Conservation (phyloP, 2,329 filamentous ascomycete genomes). For the Byssoonygena ceratinophila region DNA sequence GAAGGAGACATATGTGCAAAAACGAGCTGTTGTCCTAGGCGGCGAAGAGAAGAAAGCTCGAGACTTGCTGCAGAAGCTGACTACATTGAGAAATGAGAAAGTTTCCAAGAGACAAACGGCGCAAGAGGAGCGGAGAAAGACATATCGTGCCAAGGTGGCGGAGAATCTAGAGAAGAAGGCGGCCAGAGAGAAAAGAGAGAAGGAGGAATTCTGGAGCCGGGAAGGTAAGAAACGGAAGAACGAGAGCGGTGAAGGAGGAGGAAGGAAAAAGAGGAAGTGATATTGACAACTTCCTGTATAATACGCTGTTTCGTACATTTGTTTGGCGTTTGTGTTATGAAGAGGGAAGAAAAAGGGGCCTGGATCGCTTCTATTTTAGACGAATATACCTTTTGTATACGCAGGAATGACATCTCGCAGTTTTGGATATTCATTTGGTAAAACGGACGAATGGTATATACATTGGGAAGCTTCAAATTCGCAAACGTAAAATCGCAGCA, state of each 20-base stretch:
- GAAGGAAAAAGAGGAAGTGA: slow-evolving; percentile 38
- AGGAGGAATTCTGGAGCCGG: slow-evolving; percentile 80
- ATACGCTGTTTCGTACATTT: background rate
- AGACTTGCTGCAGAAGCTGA: slow-evolving; percentile 83
- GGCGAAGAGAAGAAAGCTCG: slow-evolving; percentile 84
- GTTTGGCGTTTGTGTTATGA: slow-evolving; percentile 2
- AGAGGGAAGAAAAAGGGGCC: background rate
- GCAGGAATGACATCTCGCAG: background rate
- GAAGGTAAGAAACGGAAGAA: slow-evolving; percentile 72
- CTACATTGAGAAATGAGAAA: slow-evolving; percentile 82
- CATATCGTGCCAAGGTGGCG: slow-evolving; percentile 72
- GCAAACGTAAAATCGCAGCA: background rate
- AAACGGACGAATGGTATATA: background rate
- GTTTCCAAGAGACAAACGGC: slow-evolving; percentile 69
- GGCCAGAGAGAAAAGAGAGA: slow-evolving; percentile 79
- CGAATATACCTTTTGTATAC: slow-evolving; percentile 5
- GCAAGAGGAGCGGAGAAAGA: slow-evolving; percentile 75
- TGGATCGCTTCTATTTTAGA: background rate
- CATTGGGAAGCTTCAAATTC: background rate
- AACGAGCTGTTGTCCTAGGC: slow-evolving; percentile 76
- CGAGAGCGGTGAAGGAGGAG: slow-evolving; percentile 42
- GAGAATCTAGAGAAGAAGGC: slow-evolving; percentile 75
- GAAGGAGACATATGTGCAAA: slow-evolving; percentile 81
- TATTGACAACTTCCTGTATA: background rate
- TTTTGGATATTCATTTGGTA: background rate